Conservation (phyloP, 2,329 filamentous ascomycete genomes). For the Penicillium aurantiogriseum region DNA sequence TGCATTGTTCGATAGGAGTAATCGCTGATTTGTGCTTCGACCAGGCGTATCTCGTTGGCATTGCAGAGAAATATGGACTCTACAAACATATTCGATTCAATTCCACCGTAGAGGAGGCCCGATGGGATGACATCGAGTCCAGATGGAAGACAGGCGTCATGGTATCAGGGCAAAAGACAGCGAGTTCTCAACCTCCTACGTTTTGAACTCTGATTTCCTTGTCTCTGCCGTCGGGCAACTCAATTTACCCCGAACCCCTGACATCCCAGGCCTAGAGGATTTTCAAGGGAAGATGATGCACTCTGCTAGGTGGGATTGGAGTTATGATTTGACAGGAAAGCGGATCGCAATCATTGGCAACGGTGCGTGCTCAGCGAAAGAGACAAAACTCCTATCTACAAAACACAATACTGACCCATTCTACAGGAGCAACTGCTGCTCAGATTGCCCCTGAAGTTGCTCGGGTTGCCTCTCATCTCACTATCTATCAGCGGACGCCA, state of each 20-base stretch:
- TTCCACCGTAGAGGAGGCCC: constrained; percentile 52
- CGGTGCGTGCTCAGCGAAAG: constrained; percentile 34
- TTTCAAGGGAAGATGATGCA: constrained; percentile 58
- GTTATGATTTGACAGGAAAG: constrained; percentile 54
- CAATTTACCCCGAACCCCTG: constrained; percentile 53
- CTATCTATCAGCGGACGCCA: constrained; percentile 58
- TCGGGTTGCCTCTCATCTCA: constrained; percentile 50
- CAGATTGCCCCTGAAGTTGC: constrained; percentile 60
- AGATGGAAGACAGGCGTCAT: constrained; percentile 54
- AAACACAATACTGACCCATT: not conserved
- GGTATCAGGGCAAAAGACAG: constrained; percentile 53
- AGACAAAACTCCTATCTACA: constrained; percentile 1
- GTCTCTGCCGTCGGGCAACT: constrained; percentile 60
- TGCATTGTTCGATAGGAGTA: not conserved
- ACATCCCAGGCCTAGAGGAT: constrained; percentile 48
- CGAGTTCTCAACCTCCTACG: constrained; percentile 53
- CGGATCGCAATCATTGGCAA: constrained; percentile 60
- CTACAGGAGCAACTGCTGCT: constrained; percentile 53
- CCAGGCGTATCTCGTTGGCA: constrained; percentile 51
- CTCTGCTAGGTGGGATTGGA: constrained; percentile 61
- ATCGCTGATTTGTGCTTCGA: not conserved
- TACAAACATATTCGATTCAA: constrained; percentile 60
- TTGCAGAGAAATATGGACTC: constrained; percentile 56
- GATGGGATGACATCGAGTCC: constrained; percentile 54
- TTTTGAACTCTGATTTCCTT: constrained; percentile 56